Base-by-base conservation (phyloP, 371 early-diverging fungal genomes). In the Apophysomyces elegans region DNA sequence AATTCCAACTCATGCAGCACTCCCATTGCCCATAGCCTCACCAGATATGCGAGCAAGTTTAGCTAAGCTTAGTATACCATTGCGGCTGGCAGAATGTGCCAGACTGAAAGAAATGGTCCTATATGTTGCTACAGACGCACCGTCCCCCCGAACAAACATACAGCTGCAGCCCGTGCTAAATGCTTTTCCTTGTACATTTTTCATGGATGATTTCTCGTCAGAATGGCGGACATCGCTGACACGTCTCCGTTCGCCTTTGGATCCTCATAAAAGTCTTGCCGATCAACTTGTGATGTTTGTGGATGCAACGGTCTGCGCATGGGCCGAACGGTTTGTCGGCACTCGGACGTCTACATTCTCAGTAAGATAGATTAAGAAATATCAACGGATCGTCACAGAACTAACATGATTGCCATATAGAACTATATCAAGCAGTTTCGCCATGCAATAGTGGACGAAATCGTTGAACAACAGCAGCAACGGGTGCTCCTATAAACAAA, bases 381-480 rank as follows among this genome's bases (percentile, higher is more conserved):
- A 26, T 2, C 32, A 26, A 26, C 1, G 32, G 32, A 26, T 26
- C 3, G 32, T 26, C 32, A 26, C 2, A 26, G n/a, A 43, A 21
- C 11, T n/a, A 26, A 43, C 44, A 38, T 38, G 6, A 38, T n/a
- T 9, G 16, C 12, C 26, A 2, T 21, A 8, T 62, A 72, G 69
- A 73, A 73, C 35, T 73, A 73, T 46, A 73, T 73, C 45, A 73
- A 66, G 37, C 73, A 73, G 43, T 69, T 66, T 41, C 73, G 73
- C 16, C 73, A 69, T 54, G 66, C 73, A 3, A 73, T 73, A 16
- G 66, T 69, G n/a, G 73, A 73, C 45, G 67, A 69, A 37, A 65
- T 73, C 43, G 63, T 69, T 43, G 73, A 68, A 36, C 39, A 62
- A 38, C 64, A 67, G 26, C 46, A 61, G 1, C 21, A 1, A 4